phyloP scores from a whole-genome alignment of 805 yeast species.

The Saturnispora quitensis region DNA sequence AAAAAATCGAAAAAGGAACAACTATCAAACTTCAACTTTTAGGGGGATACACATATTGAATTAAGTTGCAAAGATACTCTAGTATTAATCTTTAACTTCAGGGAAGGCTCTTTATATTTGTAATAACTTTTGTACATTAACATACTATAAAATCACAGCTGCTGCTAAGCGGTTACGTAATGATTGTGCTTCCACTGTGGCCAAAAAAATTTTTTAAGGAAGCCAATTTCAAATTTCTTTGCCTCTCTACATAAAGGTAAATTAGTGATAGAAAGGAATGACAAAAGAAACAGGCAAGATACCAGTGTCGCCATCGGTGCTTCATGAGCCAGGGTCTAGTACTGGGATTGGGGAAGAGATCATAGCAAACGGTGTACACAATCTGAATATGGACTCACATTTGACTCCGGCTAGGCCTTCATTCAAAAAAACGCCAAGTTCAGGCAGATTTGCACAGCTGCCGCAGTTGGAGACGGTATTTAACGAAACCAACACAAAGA shows the following conservation, averaged over 20 bases:
- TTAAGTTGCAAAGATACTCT: not conserved
- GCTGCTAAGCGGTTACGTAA: not conserved
- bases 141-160: not conserved
- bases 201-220: not conserved
- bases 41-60: not conserved
- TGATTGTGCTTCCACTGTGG: not conserved
- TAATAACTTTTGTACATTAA: not conserved
- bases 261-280: not conserved
- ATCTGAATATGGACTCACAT: not conserved
- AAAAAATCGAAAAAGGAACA: not conserved
- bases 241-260: not conserved
- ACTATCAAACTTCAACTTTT: not conserved
- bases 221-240: not conserved
- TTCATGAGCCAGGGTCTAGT: not conserved
- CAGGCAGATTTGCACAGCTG: conserved; percentile 10
- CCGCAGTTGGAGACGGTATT: conserved; percentile 11
- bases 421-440: conserved; percentile 6
- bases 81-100: not conserved
- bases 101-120: not conserved
- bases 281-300: not conserved
- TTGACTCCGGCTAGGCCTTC: conserved; percentile 8
- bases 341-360: not conserved
- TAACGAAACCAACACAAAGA: not conserved
- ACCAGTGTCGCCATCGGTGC: not conserved
- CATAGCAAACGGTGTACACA: not conserved